phyloP scores from a whole-genome alignment of 345 rosid species.

The Salix purpurea region DNA sequence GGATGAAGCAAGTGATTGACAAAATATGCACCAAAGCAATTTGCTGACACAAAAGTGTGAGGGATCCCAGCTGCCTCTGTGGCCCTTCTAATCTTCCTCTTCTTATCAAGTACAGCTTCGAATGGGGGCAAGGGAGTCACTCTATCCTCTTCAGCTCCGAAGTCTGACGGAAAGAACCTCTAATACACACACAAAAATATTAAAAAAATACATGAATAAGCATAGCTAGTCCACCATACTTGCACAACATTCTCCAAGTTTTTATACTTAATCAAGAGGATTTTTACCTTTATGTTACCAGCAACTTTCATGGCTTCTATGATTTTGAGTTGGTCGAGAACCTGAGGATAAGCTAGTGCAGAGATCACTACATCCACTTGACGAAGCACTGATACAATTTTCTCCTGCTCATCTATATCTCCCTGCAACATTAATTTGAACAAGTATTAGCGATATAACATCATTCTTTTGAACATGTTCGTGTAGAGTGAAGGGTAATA shows the following conservation, averaged over 20 bases:
- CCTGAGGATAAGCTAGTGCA: slow-evolving; percentile 20
- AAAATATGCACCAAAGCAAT: slow-evolving; percentile 36
- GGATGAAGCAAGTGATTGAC: slow-evolving; percentile 32
- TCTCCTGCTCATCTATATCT: slow-evolving; percentile 36
- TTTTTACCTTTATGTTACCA: slow-evolving; percentile 42
- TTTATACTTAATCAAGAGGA: neutral
- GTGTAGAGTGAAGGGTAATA: too few relatives aligned
- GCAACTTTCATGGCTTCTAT: slow-evolving; percentile 44
- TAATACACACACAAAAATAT: neutral
- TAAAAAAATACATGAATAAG: too few relatives aligned
- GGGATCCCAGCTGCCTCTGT: slow-evolving; percentile 39
- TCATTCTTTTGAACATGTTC: neutral
- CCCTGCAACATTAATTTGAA: slow-evolving; percentile 18
- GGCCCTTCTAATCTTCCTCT: slow-evolving; percentile 38
- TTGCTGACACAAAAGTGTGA: slow-evolving; percentile 36
- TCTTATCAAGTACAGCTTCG: slow-evolving; percentile 30
- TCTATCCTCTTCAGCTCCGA: slow-evolving; percentile 42
- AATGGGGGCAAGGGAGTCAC: slow-evolving; percentile 34
- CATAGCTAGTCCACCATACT: neutral
- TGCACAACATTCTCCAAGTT: neutral
- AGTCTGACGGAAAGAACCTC: slow-evolving; percentile 53
- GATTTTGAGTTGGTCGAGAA: slow-evolving; percentile 35
- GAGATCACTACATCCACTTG: slow-evolving; percentile 45
- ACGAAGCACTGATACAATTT: slow-evolving; percentile 24
- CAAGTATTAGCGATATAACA: neutral